Base-by-base conservation (phyloP, 2,329 filamentous ascomycete species). In the Macroventuria anomochaeta region DNA sequence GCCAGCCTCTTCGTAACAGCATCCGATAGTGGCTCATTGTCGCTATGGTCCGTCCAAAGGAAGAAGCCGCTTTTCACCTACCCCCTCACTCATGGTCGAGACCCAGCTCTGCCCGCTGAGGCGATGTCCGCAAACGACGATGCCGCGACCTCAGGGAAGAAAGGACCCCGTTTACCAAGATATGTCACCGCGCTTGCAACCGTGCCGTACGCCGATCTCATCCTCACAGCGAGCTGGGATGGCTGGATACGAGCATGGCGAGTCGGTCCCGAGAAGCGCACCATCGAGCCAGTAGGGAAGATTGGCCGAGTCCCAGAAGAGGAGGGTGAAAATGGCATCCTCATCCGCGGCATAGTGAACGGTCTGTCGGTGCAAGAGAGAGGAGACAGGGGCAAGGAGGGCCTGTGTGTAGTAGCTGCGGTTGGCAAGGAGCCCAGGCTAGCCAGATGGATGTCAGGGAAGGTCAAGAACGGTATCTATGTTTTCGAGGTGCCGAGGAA, bases 141-240 rank as follows among this genome's bases (percentile, higher is more conserved):
- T 49, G 86, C 88, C 1, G 81, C 85, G 49, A 79, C 80, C 64
- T 57, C 75, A 73, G 62, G 71, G 67, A 53, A 75, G 73, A 56
- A 75, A 68, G 68, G 75, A 73, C 85, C 88, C 1, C 84, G 88
- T 61, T 53, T 74, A 43, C 90, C 95, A 3, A 83, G 93, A 70
- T 96, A 90, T 83, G 95, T 99, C 73, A 99, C 95, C 1, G 93
- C 93, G 5, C 80, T 99, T 36, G 82, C 87, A 41, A 89, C 91
- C 0, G 83, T 99, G 41, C 93, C 95, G 0, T 97, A 93, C 73
- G 93, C 91, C 5, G 92, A 99, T 68, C 80, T 96, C 43, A 85
- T 99, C 51, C 80, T 99, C 43, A 96, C 88, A 61, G 95, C 93
- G 26, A 96, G 91, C 75, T 99, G 93, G 93, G 95, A 96, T 71